Base-by-base conservation (phyloP, 371 early-diverging fungal species). In the Mortierella sp. region DNA sequence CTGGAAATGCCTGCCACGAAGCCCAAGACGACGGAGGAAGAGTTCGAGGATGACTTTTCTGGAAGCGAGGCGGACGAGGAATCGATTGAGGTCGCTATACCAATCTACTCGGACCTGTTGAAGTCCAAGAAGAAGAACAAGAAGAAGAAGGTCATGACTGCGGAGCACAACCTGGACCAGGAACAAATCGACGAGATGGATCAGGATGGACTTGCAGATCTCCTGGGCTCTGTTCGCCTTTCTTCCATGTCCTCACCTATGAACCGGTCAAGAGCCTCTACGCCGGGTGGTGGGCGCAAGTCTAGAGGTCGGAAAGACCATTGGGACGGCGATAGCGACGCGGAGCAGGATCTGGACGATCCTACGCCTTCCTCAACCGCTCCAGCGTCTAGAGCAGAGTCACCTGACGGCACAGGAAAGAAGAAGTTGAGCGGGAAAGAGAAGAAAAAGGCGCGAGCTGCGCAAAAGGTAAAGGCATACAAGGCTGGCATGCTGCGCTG, bases 361-460 rank as follows among this genome's bases (percentile, higher is more conserved):
- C 67, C 67, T 37, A 76, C 86, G 16, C 79, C 85, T 43, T 51
- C 79, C 3, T 81, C 77, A 74, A 84, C 73, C 0, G 79, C 79
- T 1, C 80, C 85, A 24, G 87, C 77, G 43, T 89, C 90, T 43
- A 88, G 89, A 53, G 84, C 90, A 11, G 90, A 89, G 43, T 91
- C 90, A 48, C 86, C 89, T 16, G 84, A 80, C 88, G 88, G 55
- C 73, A 79, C 34, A 85, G 89, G 73, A 86, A 88, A 75, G 85
- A 91, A 83, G 90, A 90, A 80, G 88, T 87, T 86, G 86, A 90
- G 87, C 82, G 91, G 78, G 73, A 90, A 80, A 83, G 91, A 72
- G 87, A 92, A 83, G 81, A 90, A 80, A 85, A 73, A 73, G 86
- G 82, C 76, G 21, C 69, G 72, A 3, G 86, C 86, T 6, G 86